Base-by-base conservation (phyloP, 768 basidiomycete genomes). In the Roridomyces roridus region DNA sequence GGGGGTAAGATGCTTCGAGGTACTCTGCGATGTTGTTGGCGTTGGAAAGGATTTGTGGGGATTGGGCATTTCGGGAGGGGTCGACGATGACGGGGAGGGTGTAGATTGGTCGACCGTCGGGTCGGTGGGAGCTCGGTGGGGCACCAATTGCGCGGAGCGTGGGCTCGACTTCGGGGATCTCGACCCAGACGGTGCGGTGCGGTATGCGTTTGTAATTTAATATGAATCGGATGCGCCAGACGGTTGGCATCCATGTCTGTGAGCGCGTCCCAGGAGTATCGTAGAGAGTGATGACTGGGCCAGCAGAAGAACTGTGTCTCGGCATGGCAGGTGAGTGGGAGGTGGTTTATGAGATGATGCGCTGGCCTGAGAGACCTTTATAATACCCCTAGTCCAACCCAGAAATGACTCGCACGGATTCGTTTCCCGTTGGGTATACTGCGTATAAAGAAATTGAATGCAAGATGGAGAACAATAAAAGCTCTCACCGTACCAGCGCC, bases 191-290 rank as follows among this genome's bases (percentile, higher is more conserved):
- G 0, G 90, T 92, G 37, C 79, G 80, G 66, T 91, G 88, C 0
- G 78, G 82, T 7, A 92, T 79, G 4, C 85, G 80, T 66, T 92
- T 91, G 67, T 82, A 91, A 67, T 92, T 92, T n/a, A 92, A 74
- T 52, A 26, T 40, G 21, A 41, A 85, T 88, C 89, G 76, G 59
- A 91, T 81, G 40, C 87, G 79, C 89, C 89, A 91, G 25, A 87
- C 79, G 26, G 29, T 46, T 5, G 54, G 54, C 6, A 55, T 36
- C 54, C 54, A 55, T 10, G 54, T 34, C 39, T 55, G 54, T 0
- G 46, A 42, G 9, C 40, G 21, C 7, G 46, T 43, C 3, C 54
- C 54, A 0, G 54, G 54, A 17, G 46, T 47, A 18, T 55, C 54
- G 40, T 55, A 55, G 23, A 55, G 54, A 2, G 46, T 47, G 17